A percentile compares a stretch with the other conserved stretches of the same genome.
Conservation (phyloP, 768 basidiomycete species). For the Lactarius trivialis region DNA sequence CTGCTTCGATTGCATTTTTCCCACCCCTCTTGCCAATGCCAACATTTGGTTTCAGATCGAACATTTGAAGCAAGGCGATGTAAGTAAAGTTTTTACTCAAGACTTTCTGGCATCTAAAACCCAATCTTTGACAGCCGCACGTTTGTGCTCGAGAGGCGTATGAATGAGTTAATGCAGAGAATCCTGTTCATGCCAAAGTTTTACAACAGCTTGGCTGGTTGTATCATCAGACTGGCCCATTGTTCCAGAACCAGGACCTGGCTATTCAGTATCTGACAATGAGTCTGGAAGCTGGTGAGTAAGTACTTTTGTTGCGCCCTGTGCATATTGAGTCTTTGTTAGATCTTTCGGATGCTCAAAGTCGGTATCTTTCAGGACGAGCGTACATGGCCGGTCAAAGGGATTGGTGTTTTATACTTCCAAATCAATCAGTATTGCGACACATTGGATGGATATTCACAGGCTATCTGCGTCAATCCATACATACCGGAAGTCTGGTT, state of each 20-base stretch:
- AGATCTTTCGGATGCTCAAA: conserved; percentile 95
- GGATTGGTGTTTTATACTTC: conserved; percentile 96
- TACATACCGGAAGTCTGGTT: conserved; percentile 97
- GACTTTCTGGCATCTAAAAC: conserved; percentile 17
- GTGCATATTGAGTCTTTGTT: conserved; percentile 5
- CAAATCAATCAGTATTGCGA: conserved; percentile 99
- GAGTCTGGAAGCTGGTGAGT: conserved; percentile 87
- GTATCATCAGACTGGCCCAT: conserved; percentile 91
- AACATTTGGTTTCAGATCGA: conserved; percentile 99
- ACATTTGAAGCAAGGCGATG: conserved; percentile 95
- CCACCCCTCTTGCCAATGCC: conserved; percentile 89
- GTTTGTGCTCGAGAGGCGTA: conserved; percentile 90
- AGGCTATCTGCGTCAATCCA: conserved; percentile 97
- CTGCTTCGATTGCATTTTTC: conserved; percentile 96
- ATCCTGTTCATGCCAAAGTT: conserved; percentile 93
- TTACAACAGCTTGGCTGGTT: conserved; percentile 97
- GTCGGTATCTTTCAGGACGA: conserved; percentile 97
- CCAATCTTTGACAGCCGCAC: conserved; percentile 65
- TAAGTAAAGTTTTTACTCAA: conserved; percentile 34
- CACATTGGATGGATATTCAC: conserved; percentile 96
- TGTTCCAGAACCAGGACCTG: conserved; percentile 92
- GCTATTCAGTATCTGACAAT: conserved; percentile 93
- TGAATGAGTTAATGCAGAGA: conserved; percentile 88
- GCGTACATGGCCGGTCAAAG: conserved; percentile 98
- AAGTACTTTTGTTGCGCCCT: not conserved